Percentiles rank a stretch among this genome's conserved stretches.
These are phyloP conservation scores for Bullera alba DNA, from an alignment of 768 basidiomycete species.

Conservation along the genomic window DNA sequence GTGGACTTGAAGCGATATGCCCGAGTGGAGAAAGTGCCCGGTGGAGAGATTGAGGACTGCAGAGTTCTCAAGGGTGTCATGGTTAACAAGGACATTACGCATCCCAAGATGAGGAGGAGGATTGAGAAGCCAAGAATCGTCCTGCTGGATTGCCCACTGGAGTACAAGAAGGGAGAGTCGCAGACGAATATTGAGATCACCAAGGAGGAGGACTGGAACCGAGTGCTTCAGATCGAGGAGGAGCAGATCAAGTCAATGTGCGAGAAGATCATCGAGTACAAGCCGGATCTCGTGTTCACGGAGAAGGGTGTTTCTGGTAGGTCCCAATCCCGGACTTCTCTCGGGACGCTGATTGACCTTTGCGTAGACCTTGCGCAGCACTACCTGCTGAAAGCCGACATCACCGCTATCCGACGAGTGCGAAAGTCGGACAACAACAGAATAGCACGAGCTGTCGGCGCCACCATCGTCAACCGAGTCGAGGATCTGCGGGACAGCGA, in stretches of 20 bases:
- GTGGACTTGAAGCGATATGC: slow-evolving; percentile 99
- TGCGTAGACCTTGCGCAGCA: slow-evolving; percentile 81
- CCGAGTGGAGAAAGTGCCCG: slow-evolving; percentile 92
- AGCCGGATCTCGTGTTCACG: slow-evolving; percentile 88
- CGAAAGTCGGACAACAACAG: slow-evolving; percentile 99
- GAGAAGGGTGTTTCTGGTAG: slow-evolving; percentile 95
- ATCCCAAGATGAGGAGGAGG: slow-evolving; percentile 88
- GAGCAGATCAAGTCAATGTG: slow-evolving; percentile 88
- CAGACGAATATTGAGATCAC: slow-evolving; percentile 99
- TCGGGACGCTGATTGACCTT: background rate
- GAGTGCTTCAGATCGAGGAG: slow-evolving; percentile 90
- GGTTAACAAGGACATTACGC: slow-evolving; percentile 98
- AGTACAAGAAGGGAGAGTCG: slow-evolving; percentile 98
- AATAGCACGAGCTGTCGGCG: slow-evolving; percentile 88
- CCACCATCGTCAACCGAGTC: slow-evolving; percentile 91
- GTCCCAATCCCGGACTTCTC: slow-evolving; percentile 34
- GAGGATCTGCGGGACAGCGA: slow-evolving; percentile 90
- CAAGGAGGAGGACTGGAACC: slow-evolving; percentile 85
- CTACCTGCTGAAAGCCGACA: slow-evolving; percentile 73
- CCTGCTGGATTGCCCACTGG: slow-evolving; percentile 85
- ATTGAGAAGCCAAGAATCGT: slow-evolving; percentile 85
- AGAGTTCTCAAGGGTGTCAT: slow-evolving; percentile 82
- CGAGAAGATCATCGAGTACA: slow-evolving; percentile 78
- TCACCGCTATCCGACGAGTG: slow-evolving; percentile 92
- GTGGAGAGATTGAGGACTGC: slow-evolving; percentile 93